Evolutionary conservation across 768 basidiomycete genomes (phyloP), one percentile per base, ranked within the genome.

Genomic region (Boletus eberwhitei): DNA sequence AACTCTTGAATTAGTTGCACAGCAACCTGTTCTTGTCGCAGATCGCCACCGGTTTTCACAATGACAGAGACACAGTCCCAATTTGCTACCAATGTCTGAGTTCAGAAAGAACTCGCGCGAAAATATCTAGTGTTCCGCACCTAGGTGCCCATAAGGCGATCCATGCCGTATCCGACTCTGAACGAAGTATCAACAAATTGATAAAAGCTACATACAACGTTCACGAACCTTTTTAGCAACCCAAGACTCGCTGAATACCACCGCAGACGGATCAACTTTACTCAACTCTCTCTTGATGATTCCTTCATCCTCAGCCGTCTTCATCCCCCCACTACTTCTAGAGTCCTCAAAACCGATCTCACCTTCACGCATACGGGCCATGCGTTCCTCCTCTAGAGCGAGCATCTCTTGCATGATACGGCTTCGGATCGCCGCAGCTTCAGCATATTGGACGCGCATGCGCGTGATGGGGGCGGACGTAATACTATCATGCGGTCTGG

Each of bases 381-480:
- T 95, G 24, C 97, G 83, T 69, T 98, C 93, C 68, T 98, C 95
- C 72, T 99, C 97, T 26, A 99, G 75, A 22, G 93, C 79, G 58
- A 98, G 77, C 97, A 99, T 99, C 77, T 99, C 97, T 62, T 89
- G 85, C 97, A 99, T 99, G 57, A 99, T 99, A 21, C 94, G 81
- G 61, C 93, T 89, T 16, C 93, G 83, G 61, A 99, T 99, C 2
- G 89, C 88, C 1, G 89, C 79, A 5, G 95, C 96, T 69, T 98
- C 93, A 3, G 85, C 76, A 17, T 84, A 78, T 58, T 91, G 87
- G 22, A 99, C 75, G 48, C 82, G 87, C 78, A 87, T 85, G 36
- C 91, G 83, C 17, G 73, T 73, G 7, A 74, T 48, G 59, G 65
- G 55, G 62, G 69, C 50, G 61, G 75, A 39, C 64, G 63, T 47